Conservation (phyloP, 208 protist species). For the Strigomonas culicis region DNA sequence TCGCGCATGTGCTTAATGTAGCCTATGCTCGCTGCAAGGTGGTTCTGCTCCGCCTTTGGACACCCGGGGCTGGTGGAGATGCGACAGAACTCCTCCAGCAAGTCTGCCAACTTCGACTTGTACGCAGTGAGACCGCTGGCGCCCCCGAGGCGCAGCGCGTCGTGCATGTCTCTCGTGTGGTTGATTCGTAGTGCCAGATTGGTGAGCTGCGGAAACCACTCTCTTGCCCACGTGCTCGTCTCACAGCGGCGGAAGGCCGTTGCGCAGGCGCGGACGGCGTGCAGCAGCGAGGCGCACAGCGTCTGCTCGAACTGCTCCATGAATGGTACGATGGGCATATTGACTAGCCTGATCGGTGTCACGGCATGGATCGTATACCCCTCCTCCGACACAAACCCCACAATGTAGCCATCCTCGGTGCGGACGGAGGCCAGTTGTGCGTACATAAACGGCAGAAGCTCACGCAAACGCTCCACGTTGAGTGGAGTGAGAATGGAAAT, state of each 20-base stretch:
- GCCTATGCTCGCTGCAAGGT: slow-evolving; percentile 39
- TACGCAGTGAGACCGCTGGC: slow-evolving; percentile 44
- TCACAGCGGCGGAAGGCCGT: slow-evolving; percentile 35
- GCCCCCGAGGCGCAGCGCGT: slow-evolving; percentile 50
- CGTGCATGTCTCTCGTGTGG: slow-evolving; percentile 61
- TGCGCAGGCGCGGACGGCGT: slow-evolving; percentile 38
- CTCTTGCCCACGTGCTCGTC: slow-evolving; percentile 38
- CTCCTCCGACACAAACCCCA: slow-evolving; percentile 45
- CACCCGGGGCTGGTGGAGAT: slow-evolving; percentile 18
- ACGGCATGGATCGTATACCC: slow-evolving; percentile 38
- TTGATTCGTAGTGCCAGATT: slow-evolving; percentile 63
- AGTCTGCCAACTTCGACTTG: slow-evolving; percentile 39
- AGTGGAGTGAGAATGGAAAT: slow-evolving; percentile 70
- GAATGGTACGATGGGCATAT: slow-evolving; percentile 51
- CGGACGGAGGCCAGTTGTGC: slow-evolving; percentile 35
- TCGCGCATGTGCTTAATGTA: slow-evolving; percentile 47
- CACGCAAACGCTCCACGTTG: slow-evolving; percentile 28
- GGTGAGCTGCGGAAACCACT: slow-evolving; percentile 66
- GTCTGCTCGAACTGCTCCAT: slow-evolving; percentile 60
- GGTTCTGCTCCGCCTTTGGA: neutral
- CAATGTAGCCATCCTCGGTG: slow-evolving; percentile 32
- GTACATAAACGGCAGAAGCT: slow-evolving; percentile 70
- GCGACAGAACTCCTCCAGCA: slow-evolving; percentile 49
- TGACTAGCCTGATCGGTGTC: slow-evolving; percentile 32
- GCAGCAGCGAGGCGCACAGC: slow-evolving; percentile 49